A percentile compares a stretch with the other conserved stretches of the same genome.
Conservation (phyloP, 139 green algal genomes). For the Chlamydomonas schloesseri region DNA sequence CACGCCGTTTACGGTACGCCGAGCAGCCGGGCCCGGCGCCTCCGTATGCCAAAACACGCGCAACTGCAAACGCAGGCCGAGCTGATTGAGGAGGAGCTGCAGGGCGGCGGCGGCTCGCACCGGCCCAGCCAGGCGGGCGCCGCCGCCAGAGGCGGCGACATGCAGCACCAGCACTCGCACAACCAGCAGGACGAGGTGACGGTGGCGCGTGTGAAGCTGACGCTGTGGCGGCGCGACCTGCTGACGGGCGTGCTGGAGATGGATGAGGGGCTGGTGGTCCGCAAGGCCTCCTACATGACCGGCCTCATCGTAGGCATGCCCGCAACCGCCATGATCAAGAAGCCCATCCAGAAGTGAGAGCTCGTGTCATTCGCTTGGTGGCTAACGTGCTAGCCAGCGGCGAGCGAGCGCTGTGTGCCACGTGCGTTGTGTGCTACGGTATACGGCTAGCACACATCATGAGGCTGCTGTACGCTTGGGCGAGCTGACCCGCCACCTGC, state of each 20-base stretch:
- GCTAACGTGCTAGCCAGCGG: too few relatives aligned
- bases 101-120: too few relatives aligned
- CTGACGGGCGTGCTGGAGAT: constrained; percentile 38
- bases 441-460: too few relatives aligned
- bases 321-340: not conserved
- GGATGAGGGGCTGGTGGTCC: constrained; percentile 32
- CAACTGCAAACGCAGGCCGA: not conserved
- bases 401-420: not conserved
- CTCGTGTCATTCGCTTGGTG: too few relatives aligned
- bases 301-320: constrained; percentile 38
- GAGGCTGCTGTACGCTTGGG: too few relatives aligned
- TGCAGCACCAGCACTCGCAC: not conserved
- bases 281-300: constrained; percentile 4
- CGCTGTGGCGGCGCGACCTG: constrained; percentile 50
- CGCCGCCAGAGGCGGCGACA: too few relatives aligned
- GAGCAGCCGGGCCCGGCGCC: too few relatives aligned
- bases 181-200: accelerated
- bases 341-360: constrained; percentile 33
- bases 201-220: not conserved
- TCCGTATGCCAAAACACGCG: too few relatives aligned
- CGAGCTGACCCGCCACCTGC: too few relatives aligned
- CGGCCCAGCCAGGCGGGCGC: too few relatives aligned
- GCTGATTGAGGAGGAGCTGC: not conserved
- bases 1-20: too few relatives aligned
- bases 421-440: too few relatives aligned